These are phyloP conservation scores for Pontederia paniculata DNA, from an alignment of 176 grass and related monocot species.

Conservation along the genomic window DNA sequence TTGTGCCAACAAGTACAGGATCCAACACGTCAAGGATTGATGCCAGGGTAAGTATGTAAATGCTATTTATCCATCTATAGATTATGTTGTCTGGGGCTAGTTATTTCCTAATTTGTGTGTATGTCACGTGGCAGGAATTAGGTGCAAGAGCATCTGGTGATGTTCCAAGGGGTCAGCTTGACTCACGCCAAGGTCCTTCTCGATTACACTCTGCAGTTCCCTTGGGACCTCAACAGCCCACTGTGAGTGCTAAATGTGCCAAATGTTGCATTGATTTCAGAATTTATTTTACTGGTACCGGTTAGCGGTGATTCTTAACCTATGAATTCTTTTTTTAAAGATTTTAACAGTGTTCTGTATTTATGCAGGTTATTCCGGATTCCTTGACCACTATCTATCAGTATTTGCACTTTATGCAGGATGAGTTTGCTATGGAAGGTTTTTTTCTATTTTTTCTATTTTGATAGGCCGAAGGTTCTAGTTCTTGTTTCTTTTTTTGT, in stretches of 20 bases:
- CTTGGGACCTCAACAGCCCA: constrained; percentile 46
- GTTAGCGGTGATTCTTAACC: constrained; percentile 3
- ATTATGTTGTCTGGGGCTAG: neutral
- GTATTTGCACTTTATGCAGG: constrained; percentile 72
- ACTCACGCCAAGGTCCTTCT: constrained; percentile 36
- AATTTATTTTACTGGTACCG: neutral
- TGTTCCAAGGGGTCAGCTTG: constrained; percentile 54
- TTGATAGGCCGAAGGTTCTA: too few relatives aligned
- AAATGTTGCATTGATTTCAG: too few relatives aligned
- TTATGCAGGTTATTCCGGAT: constrained; percentile 77
- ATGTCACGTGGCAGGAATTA: constrained; percentile 25
- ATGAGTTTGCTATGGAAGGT: constrained; percentile 76
- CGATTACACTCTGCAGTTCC: constrained; percentile 36
- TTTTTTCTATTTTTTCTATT: too few relatives aligned
- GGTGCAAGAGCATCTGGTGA: constrained; percentile 38
- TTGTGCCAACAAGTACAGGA: constrained; percentile 25
- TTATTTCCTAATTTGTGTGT: constrained; percentile 5
- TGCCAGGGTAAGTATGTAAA: constrained; percentile 22
- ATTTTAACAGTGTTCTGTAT: constrained; percentile 12
- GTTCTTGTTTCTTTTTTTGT: constrained; percentile 30
- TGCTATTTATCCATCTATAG: neutral
- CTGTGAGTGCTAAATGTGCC: constrained; percentile 37
- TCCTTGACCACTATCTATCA: constrained; percentile 81
- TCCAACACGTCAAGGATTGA: constrained; percentile 17
- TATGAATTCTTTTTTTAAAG: neutral